These are phyloP conservation scores for Botrytis tulipae DNA, from an alignment of 2,329 filamentous ascomycete species.

Conservation along the genomic window DNA sequence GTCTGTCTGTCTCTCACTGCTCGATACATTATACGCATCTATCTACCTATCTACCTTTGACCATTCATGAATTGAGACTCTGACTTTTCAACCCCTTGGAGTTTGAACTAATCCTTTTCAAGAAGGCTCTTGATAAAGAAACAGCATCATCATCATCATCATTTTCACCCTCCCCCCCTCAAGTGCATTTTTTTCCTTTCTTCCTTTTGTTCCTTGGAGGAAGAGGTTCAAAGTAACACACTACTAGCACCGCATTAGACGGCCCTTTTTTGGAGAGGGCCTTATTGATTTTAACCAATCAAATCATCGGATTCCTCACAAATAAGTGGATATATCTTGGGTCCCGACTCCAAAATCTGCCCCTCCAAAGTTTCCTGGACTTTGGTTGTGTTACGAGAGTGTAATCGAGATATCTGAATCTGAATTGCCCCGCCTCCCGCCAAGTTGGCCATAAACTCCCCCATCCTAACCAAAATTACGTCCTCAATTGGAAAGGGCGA, in stretches of 20 bases:
- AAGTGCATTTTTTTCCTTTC: background rate
- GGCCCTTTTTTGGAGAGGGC: conserved; percentile 16
- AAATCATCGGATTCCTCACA: no score
- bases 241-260: conserved; percentile 19
- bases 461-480: conserved; percentile 23
- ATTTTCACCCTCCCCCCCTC: background rate
- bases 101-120: background rate
- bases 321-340: conserved; percentile 1
- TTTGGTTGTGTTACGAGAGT: background rate
- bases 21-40: conserved; percentile 4
- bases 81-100: background rate
- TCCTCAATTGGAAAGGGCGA: conserved; percentile 23
- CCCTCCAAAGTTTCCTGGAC: conserved; percentile 7
- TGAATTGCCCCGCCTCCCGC: conserved; percentile 17
- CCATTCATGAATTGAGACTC: conserved; percentile 9
- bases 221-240: conserved; percentile 1
- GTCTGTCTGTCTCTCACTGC: background rate
- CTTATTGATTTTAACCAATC: background rate
- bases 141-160: background rate
- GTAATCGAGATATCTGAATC: background rate
- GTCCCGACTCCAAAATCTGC: conserved; percentile 3
- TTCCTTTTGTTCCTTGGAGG: conserved; percentile 8
- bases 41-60: background rate
- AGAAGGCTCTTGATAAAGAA: background rate
- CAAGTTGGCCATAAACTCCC: conserved; percentile 20